Conservation (phyloP, 768 basidiomycete species). For the Boletus subparvulus region DNA sequence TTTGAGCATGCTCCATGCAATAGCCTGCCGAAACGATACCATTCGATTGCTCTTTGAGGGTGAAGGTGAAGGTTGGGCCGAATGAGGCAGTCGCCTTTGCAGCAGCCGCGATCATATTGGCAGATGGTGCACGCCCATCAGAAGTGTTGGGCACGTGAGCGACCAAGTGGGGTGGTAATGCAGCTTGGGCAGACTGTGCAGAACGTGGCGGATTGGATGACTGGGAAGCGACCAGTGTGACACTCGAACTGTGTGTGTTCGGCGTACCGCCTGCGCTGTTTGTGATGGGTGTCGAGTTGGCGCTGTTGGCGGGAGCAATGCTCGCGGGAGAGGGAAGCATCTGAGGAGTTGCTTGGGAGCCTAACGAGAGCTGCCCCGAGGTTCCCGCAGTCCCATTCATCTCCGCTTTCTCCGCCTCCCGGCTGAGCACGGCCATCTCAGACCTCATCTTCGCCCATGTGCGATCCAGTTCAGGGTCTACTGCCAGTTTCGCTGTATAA, state of each 20-base stretch:
- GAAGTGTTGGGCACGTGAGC: constrained; percentile 28
- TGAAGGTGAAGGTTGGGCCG: constrained; percentile 25
- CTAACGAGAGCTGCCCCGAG: constrained; percentile 26
- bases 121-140: constrained; percentile 31
- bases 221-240: constrained; percentile 26
- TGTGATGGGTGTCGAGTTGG: constrained; percentile 74
- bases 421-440: constrained; percentile 32
- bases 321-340: constrained; percentile 82
- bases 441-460: constrained; percentile 35
- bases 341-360: constrained; percentile 51
- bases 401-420: constrained; percentile 38
- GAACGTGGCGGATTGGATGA: constrained; percentile 29
- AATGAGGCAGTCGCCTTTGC: constrained; percentile 31
- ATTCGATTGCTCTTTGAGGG: constrained; percentile 30
- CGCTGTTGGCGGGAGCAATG: constrained; percentile 63
- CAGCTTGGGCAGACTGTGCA: constrained; percentile 32
- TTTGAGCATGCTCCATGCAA: constrained; percentile 49
- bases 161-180: constrained; percentile 41
- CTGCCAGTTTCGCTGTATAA: constrained; percentile 36
- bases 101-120: constrained; percentile 31
- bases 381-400: constrained; percentile 29
- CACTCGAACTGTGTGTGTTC: constrained; percentile 34
- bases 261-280: constrained; percentile 55
- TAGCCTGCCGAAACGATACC: constrained; percentile 44
- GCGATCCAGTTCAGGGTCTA: constrained; percentile 36